These are phyloP conservation scores for Mariannaea sp. DNA, from an alignment of 2,329 filamentous ascomycete genomes.

Conservation along the genomic window DNA sequence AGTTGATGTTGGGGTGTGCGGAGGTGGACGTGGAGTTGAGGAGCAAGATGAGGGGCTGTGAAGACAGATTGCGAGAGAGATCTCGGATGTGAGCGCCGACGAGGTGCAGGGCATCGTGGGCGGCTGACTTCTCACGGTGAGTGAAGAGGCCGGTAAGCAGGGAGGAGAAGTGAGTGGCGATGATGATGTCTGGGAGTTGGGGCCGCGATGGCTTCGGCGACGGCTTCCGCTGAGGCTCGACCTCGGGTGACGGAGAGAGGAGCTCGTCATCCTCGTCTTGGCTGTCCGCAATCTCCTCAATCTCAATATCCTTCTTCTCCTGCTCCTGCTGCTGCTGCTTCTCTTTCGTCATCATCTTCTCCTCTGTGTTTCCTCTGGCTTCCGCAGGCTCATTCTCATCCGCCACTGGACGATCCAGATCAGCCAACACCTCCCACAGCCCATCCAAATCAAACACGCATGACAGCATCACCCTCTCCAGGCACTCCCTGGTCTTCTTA, in stretches of 20 bases:
- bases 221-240: neutral
- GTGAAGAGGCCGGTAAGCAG: slow-evolving; percentile 59
- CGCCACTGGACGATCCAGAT: slow-evolving; percentile 48
- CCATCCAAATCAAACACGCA: slow-evolving; percentile 64
- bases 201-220: neutral
- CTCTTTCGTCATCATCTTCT: slow-evolving; percentile 28
- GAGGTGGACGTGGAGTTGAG: slow-evolving; percentile 54
- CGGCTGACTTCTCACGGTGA: slow-evolving; percentile 50
- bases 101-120: slow-evolving; percentile 54
- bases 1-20: neutral
- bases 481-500: slow-evolving; percentile 42
- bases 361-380: slow-evolving; percentile 47
- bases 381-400: too few relatives aligned
- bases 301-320: too few relatives aligned
- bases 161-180: slow-evolving; percentile 59
- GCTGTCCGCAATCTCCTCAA: slow-evolving; percentile 42
- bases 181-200: slow-evolving; percentile 50
- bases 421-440: slow-evolving; percentile 59
- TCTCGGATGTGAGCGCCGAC: slow-evolving; percentile 53
- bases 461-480: slow-evolving; percentile 59
- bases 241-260: slow-evolving; percentile 13
- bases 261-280: slow-evolving; percentile 39
- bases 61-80: slow-evolving; percentile 48
- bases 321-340: neutral
- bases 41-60: slow-evolving; percentile 56